phyloP scores from a whole-genome alignment of 2,329 filamentous ascomycete genomes.

The Colletotrichum musae region DNA sequence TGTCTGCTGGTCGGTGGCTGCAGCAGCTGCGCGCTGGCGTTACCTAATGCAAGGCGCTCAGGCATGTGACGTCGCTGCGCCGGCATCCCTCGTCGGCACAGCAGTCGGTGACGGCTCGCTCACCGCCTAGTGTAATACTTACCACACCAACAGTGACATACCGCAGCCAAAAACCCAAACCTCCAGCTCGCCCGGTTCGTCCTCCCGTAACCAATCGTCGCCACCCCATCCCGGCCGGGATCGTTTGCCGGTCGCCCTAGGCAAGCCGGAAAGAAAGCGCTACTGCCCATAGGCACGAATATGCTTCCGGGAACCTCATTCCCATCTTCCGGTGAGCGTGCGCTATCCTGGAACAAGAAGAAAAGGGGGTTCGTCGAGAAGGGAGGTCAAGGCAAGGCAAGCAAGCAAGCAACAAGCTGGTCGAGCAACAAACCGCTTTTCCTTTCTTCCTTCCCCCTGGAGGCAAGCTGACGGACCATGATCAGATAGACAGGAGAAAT shows the following conservation, averaged over 20 bases:
- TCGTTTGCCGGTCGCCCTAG: constrained; percentile 11
- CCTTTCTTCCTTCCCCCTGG: too few species aligned
- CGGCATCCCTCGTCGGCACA: constrained; percentile 34
- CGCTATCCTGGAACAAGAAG: background rate
- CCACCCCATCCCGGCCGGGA: constrained; percentile 26
- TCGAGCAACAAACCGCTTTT: too few species aligned
- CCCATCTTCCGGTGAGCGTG: constrained; percentile 5
- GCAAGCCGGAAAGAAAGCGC: too few species aligned
- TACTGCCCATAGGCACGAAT: background rate
- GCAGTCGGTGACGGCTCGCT: constrained; percentile 33
- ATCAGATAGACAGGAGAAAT: constrained; percentile 25
- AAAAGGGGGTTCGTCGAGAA: too few species aligned
- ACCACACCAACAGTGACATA: constrained; percentile 18
- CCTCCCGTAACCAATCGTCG: background rate
- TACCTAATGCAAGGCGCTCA: constrained; percentile 24
- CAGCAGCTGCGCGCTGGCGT: background rate
- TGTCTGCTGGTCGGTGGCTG: too few species aligned
- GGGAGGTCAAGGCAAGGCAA: background rate
- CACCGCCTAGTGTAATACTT: constrained; percentile 28
- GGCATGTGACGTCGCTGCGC: constrained; percentile 37
- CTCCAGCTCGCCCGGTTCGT: background rate
- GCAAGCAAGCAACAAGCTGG: background rate
- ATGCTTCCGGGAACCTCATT: constrained; percentile 8
- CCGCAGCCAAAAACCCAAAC: background rate
- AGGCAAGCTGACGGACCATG: too few species aligned